Base-by-base conservation (phyloP, 202 grass and related monocot species). In the Brachypodium distachyon region DNA sequence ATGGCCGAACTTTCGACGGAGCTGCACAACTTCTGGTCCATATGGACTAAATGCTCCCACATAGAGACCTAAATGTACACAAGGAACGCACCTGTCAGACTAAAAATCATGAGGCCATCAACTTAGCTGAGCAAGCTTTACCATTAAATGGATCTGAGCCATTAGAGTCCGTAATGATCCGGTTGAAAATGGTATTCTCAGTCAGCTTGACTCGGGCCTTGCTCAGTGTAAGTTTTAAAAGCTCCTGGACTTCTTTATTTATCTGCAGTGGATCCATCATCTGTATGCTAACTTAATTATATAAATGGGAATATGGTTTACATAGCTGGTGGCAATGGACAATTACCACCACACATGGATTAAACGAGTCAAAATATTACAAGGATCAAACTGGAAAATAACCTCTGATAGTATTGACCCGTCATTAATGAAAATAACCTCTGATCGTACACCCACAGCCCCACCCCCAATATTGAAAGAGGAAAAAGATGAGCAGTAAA, bases 31-130 rank as follows among this genome's bases (percentile, higher is more conserved):
- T 77, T 98, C 91, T 18, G 89, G 89, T 54, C 95, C 91, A 88
- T 94, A 91, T 19, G 95, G 89, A 82, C 95, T 93, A 87, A 92
- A 98, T 36, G 91, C 91, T 79, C 95, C 95, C n/a, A 98, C 89
- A 69, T 98, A 98, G 36, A 98, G 59, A 80, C 95, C 95, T 97
- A 76, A 56, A 87, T 44, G 29, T 49, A 73, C 28, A 39, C 36
- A 64, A 84, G 26, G 22, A 77, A 77, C 77, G 21, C 28, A 23
- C n/a, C 43, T 49, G 55, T 84, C 54, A 84, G 70, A 39, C 29
- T 50, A 81, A 36, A 23, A 78, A 19, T 38, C 26, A 74, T 36
- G 38, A 65, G n/a, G 11, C 19, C 21, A 16, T 63, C 33, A 88
- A 70, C 81, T 73, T 75, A 77, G 56, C 11, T 67, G 67, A 89